Evolutionary conservation across 2,329 filamentous ascomycete genomes (phyloP).

Genomic region (Fusarium aywerte): DNA sequence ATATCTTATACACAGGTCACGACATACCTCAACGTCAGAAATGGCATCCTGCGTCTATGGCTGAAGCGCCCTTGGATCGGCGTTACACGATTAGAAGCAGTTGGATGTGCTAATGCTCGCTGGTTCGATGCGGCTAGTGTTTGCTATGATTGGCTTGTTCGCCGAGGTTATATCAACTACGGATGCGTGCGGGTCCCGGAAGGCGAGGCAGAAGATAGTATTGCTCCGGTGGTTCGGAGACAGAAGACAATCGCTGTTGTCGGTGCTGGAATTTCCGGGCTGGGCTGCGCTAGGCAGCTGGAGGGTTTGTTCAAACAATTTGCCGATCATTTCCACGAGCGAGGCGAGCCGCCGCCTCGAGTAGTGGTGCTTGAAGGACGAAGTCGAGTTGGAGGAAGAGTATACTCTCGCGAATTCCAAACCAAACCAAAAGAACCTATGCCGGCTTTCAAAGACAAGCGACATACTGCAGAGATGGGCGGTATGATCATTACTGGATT

Average conservation of each 20-base stretch:
- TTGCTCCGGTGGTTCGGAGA: slow-evolving; percentile 54
- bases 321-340: slow-evolving; percentile 70
- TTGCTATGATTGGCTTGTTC: slow-evolving; percentile 91
- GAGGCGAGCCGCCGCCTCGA: slow-evolving; percentile 74
- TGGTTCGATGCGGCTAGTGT: slow-evolving; percentile 91
- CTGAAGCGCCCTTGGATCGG: slow-evolving; percentile 83
- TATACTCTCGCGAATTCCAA: slow-evolving; percentile 82
- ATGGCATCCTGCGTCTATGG: slow-evolving; percentile 93
- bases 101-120: slow-evolving; percentile 87
- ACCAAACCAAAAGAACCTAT: slow-evolving; percentile 65
- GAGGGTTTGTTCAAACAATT: slow-evolving; percentile 88
- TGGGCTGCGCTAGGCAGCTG: slow-evolving; percentile 91
- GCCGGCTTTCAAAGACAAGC: slow-evolving; percentile 65
- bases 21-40: slow-evolving; percentile 94
- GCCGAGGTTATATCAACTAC: slow-evolving; percentile 95
- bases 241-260: slow-evolving; percentile 85
- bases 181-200: slow-evolving; percentile 78
- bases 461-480: slow-evolving; percentile 92
- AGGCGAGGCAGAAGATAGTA: slow-evolving; percentile 57
- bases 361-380: slow-evolving; percentile 89
- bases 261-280: slow-evolving; percentile 92
- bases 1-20: slow-evolving; percentile 91
- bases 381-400: slow-evolving; percentile 86
- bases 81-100: slow-evolving; percentile 84
- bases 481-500: slow-evolving; percentile 99